A percentile compares a stretch with the other conserved stretches of the same genome.
phyloP scores from a whole-genome alignment of 306 rosid species.

The Sesbania bispinosa region DNA sequence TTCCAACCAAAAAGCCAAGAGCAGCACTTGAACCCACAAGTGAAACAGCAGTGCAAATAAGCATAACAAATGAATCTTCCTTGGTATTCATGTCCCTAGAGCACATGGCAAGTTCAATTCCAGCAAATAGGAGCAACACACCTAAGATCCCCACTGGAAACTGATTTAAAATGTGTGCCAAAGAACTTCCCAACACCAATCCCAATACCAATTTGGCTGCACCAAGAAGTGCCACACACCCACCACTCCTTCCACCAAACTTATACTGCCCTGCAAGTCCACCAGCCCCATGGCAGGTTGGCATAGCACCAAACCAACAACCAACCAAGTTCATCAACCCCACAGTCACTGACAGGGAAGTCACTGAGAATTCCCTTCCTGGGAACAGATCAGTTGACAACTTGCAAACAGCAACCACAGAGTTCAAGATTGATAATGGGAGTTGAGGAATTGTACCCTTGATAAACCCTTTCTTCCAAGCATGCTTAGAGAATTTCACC shows the following conservation, averaged over 20 bases:
- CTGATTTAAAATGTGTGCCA: constrained; percentile 20
- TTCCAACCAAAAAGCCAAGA: constrained; percentile 31
- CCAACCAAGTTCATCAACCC: constrained; percentile 32
- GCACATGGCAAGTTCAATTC: constrained; percentile 36
- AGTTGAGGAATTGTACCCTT: constrained; percentile 32
- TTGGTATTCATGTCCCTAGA: constrained; percentile 27
- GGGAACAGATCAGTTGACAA: constrained; percentile 28
- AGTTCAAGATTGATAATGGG: constrained; percentile 25
- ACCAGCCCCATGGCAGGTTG: no score
- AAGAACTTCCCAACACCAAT: constrained; percentile 24
- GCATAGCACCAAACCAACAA: constrained; percentile 32
- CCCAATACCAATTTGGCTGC: no score
- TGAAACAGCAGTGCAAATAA: constrained; percentile 30
- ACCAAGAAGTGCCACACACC: no score
- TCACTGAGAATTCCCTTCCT: constrained; percentile 25
- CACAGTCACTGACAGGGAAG: constrained; percentile 31
- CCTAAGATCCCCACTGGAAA: constrained; percentile 32
- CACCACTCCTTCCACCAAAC: no score
- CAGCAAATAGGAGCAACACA: constrained; percentile 29
- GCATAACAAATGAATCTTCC: constrained; percentile 31
- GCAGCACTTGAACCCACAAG: constrained; percentile 38
- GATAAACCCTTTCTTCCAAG: constrained; percentile 30
- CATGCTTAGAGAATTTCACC: constrained; percentile 14
- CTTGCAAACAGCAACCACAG: constrained; percentile 33
- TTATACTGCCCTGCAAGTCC: no score